Conservation (phyloP, 345 rosid species). For the Clarkia xantiana region DNA sequence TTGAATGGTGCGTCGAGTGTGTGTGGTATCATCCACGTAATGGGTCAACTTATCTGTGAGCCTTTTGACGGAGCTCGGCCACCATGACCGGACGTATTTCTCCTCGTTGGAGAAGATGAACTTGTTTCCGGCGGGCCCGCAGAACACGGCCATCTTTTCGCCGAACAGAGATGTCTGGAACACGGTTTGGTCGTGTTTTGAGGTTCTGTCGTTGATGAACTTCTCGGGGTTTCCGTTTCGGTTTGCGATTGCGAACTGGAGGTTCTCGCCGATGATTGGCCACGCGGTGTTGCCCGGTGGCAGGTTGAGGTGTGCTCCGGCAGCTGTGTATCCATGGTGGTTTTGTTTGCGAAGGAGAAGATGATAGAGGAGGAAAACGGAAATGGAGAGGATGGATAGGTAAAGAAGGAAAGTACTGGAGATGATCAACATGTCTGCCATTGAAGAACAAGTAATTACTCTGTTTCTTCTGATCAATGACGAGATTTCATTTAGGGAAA, state of each 20-base stretch:
- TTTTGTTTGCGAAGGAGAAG: background rate
- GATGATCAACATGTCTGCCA: too few relatives aligned
- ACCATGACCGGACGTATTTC: conserved; percentile 4
- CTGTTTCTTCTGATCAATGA: too few relatives aligned
- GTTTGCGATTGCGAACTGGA: background rate
- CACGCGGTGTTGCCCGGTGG: conserved; percentile 6
- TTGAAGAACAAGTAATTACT: too few relatives aligned
- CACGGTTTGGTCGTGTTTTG: background rate
- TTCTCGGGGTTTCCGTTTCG: background rate
- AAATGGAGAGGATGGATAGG: background rate
- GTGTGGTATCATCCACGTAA: too few relatives aligned
- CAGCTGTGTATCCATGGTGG: background rate
- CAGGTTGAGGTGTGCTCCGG: conserved; percentile 4
- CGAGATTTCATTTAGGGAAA: too few relatives aligned
- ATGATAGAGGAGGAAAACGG: background rate
- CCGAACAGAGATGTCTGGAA: conserved; percentile 2
- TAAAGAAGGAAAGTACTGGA: too few relatives aligned
- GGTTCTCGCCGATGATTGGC: conserved; percentile 10
- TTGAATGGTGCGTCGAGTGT: too few relatives aligned
- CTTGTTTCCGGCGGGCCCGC: conserved; percentile 11
- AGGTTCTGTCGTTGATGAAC: background rate
- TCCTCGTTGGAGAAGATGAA: conserved; percentile 4
- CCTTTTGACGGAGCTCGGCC: too few relatives aligned
- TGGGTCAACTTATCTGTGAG: too few relatives aligned
- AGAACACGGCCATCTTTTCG: background rate